A percentile compares a stretch with the other conserved stretches of the same genome.
Conservation (phyloP, 352 stramenopile species). For the Globisporangium acanthophoron region DNA sequence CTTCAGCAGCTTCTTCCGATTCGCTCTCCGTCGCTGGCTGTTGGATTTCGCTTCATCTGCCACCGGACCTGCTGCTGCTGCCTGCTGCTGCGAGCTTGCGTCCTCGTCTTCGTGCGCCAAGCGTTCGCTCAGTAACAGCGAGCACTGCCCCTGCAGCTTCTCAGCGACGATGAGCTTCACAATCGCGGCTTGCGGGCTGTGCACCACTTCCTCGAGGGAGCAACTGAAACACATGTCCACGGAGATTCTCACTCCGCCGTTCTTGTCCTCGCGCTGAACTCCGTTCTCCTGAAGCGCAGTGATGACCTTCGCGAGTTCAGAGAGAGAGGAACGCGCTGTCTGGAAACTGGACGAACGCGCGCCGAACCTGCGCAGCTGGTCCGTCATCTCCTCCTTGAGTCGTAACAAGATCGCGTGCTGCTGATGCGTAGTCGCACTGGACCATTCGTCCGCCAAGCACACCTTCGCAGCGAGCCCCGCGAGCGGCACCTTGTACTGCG, state of each 20-base stretch:
- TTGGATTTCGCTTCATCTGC: conserved; percentile 22
- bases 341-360: neutral
- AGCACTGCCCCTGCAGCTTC: conserved; percentile 67
- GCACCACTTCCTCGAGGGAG: conserved; percentile 30
- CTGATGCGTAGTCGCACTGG: conserved; percentile 11
- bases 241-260: neutral
- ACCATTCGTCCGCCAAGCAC: conserved; percentile 47
- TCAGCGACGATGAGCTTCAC: conserved; percentile 69
- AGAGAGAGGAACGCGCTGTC: conserved; percentile 1
- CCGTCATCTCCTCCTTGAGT: conserved; percentile 10
- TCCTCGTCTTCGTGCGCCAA: conserved; percentile 36
- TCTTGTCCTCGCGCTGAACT: neutral
- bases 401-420: conserved; percentile 10
- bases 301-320: conserved; percentile 6
- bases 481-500: conserved; percentile 28
- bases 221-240: conserved; percentile 41
- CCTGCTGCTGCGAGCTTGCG: neutral
- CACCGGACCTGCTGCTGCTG: neutral
- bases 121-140: conserved; percentile 52
- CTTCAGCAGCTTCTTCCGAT: conserved; percentile 65
- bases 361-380: conserved; percentile 13
- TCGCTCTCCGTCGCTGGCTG: conserved; percentile 51
- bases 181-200: conserved; percentile 41
- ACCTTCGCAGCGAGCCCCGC: conserved; percentile 44
- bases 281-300: conserved; percentile 3